phyloP scores from a whole-genome alignment of 148 eudicot genomes.

The Vaccinium corymbosum region DNA sequence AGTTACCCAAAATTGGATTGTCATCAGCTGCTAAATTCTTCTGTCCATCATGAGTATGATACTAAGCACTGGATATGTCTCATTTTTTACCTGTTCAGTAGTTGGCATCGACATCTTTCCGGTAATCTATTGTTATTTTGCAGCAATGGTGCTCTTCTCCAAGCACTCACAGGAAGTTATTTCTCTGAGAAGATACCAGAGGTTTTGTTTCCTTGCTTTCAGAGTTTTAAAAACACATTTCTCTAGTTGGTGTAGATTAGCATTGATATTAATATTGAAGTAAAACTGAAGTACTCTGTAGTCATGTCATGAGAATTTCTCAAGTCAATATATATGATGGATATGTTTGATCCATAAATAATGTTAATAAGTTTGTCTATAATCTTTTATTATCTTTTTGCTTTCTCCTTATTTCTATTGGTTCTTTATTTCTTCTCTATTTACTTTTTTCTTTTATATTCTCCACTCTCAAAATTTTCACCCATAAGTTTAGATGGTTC shows the following conservation, averaged over 20 bases:
- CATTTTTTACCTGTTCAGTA: not conserved
- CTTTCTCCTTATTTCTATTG: not conserved
- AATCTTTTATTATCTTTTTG: not conserved
- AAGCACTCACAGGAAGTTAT: constrained; percentile 72
- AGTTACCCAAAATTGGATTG: not conserved
- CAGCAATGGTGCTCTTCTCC: constrained; percentile 96
- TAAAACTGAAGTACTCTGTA: not conserved
- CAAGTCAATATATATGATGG: not conserved
- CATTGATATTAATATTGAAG: not conserved
- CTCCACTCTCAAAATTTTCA: not conserved
- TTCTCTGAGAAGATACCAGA: constrained; percentile 75
- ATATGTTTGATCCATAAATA: not conserved
- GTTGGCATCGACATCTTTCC: not conserved
- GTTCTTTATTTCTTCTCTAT: not conserved
- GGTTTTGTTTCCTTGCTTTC: constrained; percentile 39
- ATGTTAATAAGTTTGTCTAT: not conserved
- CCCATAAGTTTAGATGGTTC: not conserved
- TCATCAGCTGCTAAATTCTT: not conserved
- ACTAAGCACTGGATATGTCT: not conserved
- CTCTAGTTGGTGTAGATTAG: constrained; percentile 14
- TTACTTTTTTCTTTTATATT: not conserved
- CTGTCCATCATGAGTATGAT: not conserved
- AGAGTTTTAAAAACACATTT: not conserved
- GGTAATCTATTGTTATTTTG: constrained; percentile 17
- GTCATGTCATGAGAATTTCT: not conserved